phyloP scores from a whole-genome alignment of 2,329 filamentous ascomycete species.

The Pseudonectria buxi region DNA sequence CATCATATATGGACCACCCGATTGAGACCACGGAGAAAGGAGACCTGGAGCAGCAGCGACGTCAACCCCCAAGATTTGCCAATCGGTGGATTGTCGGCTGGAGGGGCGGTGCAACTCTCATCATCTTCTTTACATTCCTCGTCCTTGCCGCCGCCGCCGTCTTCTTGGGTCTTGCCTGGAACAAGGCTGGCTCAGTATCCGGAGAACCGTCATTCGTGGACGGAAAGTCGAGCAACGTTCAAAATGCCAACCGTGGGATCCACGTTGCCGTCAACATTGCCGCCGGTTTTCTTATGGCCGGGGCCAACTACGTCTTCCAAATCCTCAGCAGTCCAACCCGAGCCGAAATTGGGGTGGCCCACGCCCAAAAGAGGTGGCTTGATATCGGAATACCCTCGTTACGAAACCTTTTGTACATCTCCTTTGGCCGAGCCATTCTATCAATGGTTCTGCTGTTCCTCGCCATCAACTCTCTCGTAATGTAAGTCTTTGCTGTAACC shows the following conservation, averaged over 20 bases:
- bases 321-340: conserved; percentile 48
- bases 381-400: conserved; percentile 49
- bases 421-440: conserved; percentile 32
- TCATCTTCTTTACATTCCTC: conserved; percentile 34
- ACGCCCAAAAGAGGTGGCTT: conserved; percentile 40
- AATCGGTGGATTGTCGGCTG: conserved; percentile 34
- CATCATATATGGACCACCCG: conserved; percentile 17
- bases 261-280: conserved; percentile 39
- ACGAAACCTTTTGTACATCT: conserved; percentile 41
- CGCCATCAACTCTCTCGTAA: conserved; percentile 41
- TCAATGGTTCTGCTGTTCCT: conserved; percentile 33
- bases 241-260: conserved; percentile 33
- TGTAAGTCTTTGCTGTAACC: conserved; percentile 29
- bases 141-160: conserved; percentile 32
- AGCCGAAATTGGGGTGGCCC: conserved; percentile 40
- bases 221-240: conserved; percentile 32
- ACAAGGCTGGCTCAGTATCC: conserved; percentile 25
- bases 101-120: conserved; percentile 41
- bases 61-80: conserved; percentile 17
- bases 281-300: conserved; percentile 37
- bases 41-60: not conserved
- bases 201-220: conserved; percentile 32
- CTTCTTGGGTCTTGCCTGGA: conserved; percentile 32
- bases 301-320: conserved; percentile 48
- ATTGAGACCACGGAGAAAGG: conserved; percentile 6